Base-by-base conservation (phyloP, 2,329 filamentous ascomycete genomes). In the Hymenoscyphus infarciens region DNA sequence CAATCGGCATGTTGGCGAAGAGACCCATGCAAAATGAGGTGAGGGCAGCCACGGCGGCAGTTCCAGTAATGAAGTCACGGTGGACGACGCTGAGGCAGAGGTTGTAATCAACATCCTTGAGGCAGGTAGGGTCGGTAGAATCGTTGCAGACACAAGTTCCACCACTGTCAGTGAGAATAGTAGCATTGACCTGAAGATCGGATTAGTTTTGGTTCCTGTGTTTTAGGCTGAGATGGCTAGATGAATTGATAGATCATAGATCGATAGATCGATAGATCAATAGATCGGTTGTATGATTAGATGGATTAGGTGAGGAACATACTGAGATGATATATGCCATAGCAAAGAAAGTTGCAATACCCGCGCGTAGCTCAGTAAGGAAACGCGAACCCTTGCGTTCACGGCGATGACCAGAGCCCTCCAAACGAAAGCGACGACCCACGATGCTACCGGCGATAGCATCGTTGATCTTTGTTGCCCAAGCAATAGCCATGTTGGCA, bases 301-400 rank as follows among this genome's bases (percentile, higher is more conserved):
- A 38, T 38, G 16, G 13, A 38, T 38, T 38, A 31, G 11, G 56
- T 31, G 27, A 80, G 78, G 64, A 85, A 74, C 35, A 49, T 60
- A 60, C 58, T 4, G 58, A 60, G 31, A 91, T 90, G 76, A 91
- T 91, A 74, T 87, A 87, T 57, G 85, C 84, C 87, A 87, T 87
- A 38, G 82, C 81, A 71, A 83, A 83, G 71, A 83, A 83, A 19
- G 89, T 91, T 31, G 90, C 89, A 42, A 95, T 77, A 56, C 91
- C 91, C 63, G 89, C 91, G 62, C 91, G 87, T 61, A 95, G 80
- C 77, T 96, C 91, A 56, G 91, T 95, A 70, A 90, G 85, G 80
- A 95, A 94, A 70, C 82, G 81, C 45, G 89, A 87, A 29, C 87
- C 87, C 72, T 89, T 49, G 52, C 61, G 70, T 61, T 71, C 60